Evolutionary conservation across 192 early-diverging fungal genomes (phyloP), one percentile per base, ranked within the genome.

Genomic region (Backusella macrospora): DNA sequence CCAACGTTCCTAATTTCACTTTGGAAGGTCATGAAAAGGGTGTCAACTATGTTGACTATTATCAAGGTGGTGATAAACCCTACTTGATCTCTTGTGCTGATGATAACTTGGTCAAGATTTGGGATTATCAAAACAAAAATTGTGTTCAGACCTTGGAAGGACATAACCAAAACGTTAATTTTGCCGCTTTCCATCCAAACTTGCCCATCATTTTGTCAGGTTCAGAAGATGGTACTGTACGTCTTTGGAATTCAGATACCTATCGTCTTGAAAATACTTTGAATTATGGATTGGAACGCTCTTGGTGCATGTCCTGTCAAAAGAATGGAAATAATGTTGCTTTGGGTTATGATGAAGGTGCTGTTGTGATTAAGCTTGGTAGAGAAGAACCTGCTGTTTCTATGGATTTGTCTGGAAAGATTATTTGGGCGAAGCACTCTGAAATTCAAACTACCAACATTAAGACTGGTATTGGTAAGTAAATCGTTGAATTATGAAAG

Each of bases 91-190:
- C 92, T 47, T 96, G 94, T 13, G 98, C 94, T 21, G 98, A 99
- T 74, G 98, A 99, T 83, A 90, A 94, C 43, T 71, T 90, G 40
- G 89, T 94, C 74, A 98, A 98, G 71, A 92, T 99, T 42, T 99
- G 98, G 98, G 98, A 99, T 80, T 99, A 99, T 80, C 97, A 99
- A 78, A 99, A 98, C 89, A 99, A 98, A 83, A 95, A 95, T 18
- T 99, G 97, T 80, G 96, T 99, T 14, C 96, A 97, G 82, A 99
- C 97, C 7, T 88, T 99, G 68, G 96, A 99, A 82, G 98, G 98
- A 8, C 98, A 99, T 81, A 87, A 93, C 8, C 92, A 98, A 63
- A 98, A 99, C 75, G 96, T 97, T 6, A 94, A 89, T 15, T 90
- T 94, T 49, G 93, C 94, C 9, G 84, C 87, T 9, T 99, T 92